Conservation (phyloP, 2,329 filamentous ascomycete species). For the Pleomassaria siparia region DNA sequence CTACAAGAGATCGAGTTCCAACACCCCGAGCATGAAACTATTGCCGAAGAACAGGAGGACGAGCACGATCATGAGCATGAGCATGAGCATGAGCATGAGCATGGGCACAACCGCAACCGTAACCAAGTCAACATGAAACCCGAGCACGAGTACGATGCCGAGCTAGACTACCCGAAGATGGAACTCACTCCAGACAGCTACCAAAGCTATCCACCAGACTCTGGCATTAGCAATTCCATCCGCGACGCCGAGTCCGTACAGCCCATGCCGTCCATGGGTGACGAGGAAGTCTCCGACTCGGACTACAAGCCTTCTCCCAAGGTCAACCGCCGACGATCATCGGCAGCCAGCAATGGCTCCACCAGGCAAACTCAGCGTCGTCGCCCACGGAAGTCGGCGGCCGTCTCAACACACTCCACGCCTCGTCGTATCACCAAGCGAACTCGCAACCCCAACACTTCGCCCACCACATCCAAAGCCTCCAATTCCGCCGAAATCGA, state of each 20-base stretch:
- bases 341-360: constrained; percentile 25
- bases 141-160: constrained; percentile 12
- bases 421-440: constrained; percentile 22
- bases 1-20: constrained; percentile 38
- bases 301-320: constrained; percentile 40
- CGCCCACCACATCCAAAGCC: constrained; percentile 13
- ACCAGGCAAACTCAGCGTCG: constrained; percentile 19
- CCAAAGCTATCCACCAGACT: constrained; percentile 24
- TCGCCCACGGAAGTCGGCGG: constrained; percentile 25
- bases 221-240: constrained; percentile 27
- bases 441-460: constrained; percentile 13
- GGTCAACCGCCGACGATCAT: constrained; percentile 28
- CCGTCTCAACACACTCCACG: constrained; percentile 8
- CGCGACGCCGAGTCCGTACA: constrained; percentile 42
- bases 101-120: constrained; percentile 22
- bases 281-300: constrained; percentile 36
- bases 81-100: constrained; percentile 17
- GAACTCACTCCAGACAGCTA: constrained; percentile 11
- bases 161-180: constrained; percentile 15
- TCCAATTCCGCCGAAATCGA: constrained; percentile 10
- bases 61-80: constrained; percentile 26
- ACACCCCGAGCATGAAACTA: constrained; percentile 26
- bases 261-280: constrained; percentile 24
- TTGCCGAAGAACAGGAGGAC: constrained; percentile 27
- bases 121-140: constrained; percentile 10